Evolutionary conservation across 1,284 basidiomycete species (phyloP), one percentile per base, ranked within the genome.

Genomic region (Sutorius eximius): DNA sequence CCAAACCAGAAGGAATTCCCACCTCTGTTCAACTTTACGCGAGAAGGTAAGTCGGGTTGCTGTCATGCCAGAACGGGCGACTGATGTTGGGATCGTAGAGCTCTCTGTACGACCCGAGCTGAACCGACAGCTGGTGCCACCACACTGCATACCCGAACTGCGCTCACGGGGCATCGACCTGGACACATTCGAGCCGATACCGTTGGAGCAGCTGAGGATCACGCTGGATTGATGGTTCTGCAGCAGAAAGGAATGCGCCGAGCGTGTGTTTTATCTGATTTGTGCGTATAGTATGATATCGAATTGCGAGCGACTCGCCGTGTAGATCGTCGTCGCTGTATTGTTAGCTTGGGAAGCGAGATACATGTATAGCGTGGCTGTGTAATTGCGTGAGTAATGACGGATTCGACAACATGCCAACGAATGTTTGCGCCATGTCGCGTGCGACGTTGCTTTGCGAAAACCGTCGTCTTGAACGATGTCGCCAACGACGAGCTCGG

Each of bases 1-100:
- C 95, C 95, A 13, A 98, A 96, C 68, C 96, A 96, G 59, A 95
- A 95, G 74, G 93, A 95, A 46, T 91, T 98, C 76, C 96, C 96
- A 3, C 83, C 83, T 51, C 78, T 99, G 60, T 99, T 99, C 76
- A 86, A 99, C 79, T 98, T 97, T 73, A 96, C 95, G 58, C 87
- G 90, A 63, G 95, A 98, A 78, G 93, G 93, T 93, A 64, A 75
- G 89, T 65, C 16, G n/a, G 27, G 15, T 44, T 16, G 22, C 40
- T 46, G 24, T 22, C n/a, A 38, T 5, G 13, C 0, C 9, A 24
- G 10, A 27, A 10, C 13, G n/a, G 11, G 8, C n/a, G 50, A 47
- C 55, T 64, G 47, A 60, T 32, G 45, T 7, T 32, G 24, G 34
- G 27, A 5, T 36, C 55, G 61, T 76, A 92, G 96, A 99, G 77